These are phyloP conservation scores for Leishmania guyanensis DNA, from an alignment of 208 protist species.

Conservation along the genomic window DNA sequence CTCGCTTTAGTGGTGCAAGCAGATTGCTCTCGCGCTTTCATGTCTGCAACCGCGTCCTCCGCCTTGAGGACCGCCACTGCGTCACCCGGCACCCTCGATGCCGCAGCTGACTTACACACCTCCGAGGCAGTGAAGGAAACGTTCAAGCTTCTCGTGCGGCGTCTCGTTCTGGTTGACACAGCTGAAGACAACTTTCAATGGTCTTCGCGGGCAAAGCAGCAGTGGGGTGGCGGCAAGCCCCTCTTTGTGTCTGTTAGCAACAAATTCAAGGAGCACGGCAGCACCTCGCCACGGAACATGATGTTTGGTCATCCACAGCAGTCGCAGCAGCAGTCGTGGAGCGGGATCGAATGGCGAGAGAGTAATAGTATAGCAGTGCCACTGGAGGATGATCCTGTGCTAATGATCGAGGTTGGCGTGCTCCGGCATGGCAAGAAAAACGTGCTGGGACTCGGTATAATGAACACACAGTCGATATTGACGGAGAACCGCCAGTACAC, in stretches of 20 bases:
- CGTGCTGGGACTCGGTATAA: constrained; percentile 64
- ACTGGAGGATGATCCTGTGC: constrained; percentile 58
- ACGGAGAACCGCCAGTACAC: constrained; percentile 69
- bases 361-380: constrained; percentile 51
- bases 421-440: constrained; percentile 37
- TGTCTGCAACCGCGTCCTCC: constrained; percentile 14
- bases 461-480: constrained; percentile 74
- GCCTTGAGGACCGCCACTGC: constrained; percentile 4
- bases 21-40: not conserved
- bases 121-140: constrained; percentile 18
- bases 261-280: constrained; percentile 49
- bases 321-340: constrained; percentile 48
- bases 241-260: constrained; percentile 65
- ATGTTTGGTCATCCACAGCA: constrained; percentile 35
- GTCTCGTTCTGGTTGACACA: constrained; percentile 83
- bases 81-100: not conserved
- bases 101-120: not conserved
- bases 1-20: not conserved
- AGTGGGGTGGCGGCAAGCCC: constrained; percentile 74
- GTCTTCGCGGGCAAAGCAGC: constrained; percentile 53
- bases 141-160: constrained; percentile 58
- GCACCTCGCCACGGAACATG: constrained; percentile 54
- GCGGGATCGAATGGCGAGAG: constrained; percentile 47
- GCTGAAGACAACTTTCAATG: constrained; percentile 75
- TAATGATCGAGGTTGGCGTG: constrained; percentile 75